Conservation (phyloP, 108 stramenopile genomes). For the Cyclotella cryptica region DNA sequence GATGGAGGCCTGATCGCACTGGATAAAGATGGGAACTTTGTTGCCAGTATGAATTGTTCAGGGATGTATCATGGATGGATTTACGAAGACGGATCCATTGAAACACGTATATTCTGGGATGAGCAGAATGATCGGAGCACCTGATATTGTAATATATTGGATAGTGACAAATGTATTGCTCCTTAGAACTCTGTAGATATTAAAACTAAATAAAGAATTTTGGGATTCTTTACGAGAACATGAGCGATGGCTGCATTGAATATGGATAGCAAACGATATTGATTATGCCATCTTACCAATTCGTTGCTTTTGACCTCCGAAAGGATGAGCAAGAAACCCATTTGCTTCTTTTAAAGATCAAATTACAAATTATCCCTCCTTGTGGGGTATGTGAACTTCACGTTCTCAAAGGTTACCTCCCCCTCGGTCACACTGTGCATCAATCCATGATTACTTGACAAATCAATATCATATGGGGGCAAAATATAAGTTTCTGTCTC, state of each 20-base stretch:
- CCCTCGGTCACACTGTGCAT: constrained; percentile 66
- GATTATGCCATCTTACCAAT: no score
- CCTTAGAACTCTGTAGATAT: no score
- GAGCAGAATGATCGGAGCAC: no score
- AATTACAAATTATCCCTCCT: constrained; percentile 71
- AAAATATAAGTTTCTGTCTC: constrained; percentile 29
- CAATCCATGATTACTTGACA: constrained; percentile 61
- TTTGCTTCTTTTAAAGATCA: no score
- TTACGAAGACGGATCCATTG: constrained; percentile 42
- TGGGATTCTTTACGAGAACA: no score
- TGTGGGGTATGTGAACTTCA: constrained; percentile 87
- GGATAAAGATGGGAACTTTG: constrained; percentile 45
- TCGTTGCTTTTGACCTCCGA: no score
- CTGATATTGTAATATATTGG: no score
- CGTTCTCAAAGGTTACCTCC: constrained; percentile 64
- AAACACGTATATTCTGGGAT: constrained; percentile 33
- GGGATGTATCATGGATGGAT: constrained; percentile 51
- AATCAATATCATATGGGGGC: constrained; percentile 66
- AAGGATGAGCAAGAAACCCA: no score
- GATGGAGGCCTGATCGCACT: constrained; percentile 40
- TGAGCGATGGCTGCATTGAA: no score
- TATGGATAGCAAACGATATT: no score
- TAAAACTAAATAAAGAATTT: no score
- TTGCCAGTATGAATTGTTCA: constrained; percentile 40
- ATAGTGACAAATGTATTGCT: no score